These are phyloP conservation scores for Leptodermis oblonga DNA, from an alignment of 257 asterid genomes.

Conservation along the genomic window DNA sequence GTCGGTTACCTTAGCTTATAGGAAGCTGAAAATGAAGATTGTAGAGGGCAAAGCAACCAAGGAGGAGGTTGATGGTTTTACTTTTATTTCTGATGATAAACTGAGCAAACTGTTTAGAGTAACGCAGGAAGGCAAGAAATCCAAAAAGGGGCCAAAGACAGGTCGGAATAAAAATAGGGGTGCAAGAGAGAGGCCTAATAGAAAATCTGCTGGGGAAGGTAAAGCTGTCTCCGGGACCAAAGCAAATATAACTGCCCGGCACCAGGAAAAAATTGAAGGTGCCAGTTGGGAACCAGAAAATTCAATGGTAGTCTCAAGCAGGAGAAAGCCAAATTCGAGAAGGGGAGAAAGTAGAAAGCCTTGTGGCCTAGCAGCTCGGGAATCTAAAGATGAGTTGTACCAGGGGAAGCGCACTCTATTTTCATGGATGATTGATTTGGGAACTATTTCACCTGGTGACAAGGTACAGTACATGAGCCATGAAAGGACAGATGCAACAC, in stretches of 20 bases:
- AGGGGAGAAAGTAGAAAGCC: conserved; percentile 33
- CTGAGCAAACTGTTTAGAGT: conserved; percentile 51
- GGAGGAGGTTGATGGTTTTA: conserved; percentile 48
- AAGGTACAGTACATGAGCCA: conserved; percentile 55
- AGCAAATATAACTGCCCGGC: conserved; percentile 17
- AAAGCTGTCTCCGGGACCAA: conserved; percentile 11
- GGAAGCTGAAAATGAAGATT: conserved; percentile 52
- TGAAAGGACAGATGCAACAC: conserved; percentile 30
- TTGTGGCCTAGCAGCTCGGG: conserved; percentile 60
- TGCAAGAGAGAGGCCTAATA: conserved; percentile 28
- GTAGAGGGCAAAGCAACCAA: conserved; percentile 59
- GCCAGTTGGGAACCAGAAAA: conserved; percentile 10
- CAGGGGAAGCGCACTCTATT: conserved; percentile 65
- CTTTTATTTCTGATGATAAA: conserved; percentile 61
- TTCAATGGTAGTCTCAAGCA: conserved; percentile 6
- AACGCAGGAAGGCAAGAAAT: conserved; percentile 36
- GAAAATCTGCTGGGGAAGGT: conserved; percentile 20
- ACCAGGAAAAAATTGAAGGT: conserved; percentile 5
- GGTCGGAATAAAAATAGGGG: conserved; percentile 30
- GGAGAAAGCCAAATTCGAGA: conserved; percentile 25
- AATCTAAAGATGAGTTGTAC: conserved; percentile 46
- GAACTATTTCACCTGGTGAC: conserved; percentile 49
- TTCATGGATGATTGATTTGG: conserved; percentile 87
- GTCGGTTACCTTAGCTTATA: conserved; percentile 89
- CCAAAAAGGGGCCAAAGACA: conserved; percentile 25